Evolutionary conservation across 805 yeast genomes (phyloP).

Genomic region (Candida yuanshanica): DNA sequence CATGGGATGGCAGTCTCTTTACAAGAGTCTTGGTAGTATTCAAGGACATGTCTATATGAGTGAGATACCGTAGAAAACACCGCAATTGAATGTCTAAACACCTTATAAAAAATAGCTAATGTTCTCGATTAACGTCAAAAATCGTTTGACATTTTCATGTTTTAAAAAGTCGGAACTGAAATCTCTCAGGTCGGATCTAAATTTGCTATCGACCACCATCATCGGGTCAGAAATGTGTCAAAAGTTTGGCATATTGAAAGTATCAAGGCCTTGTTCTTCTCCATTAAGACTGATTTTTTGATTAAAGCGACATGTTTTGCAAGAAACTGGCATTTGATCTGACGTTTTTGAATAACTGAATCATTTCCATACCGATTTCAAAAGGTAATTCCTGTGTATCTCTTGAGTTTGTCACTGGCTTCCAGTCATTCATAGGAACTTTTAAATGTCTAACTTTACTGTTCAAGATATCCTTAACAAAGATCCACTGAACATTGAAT

Average conservation of each 20-base stretch:
- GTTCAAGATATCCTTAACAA: slow-evolving; percentile 47
- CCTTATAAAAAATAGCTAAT: not conserved
- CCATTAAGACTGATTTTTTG: not conserved
- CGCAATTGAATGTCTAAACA: not conserved
- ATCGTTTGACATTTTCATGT: not conserved
- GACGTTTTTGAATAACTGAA: slow-evolving; percentile 34
- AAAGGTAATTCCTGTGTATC: slow-evolving; percentile 56
- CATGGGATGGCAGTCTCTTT: not conserved
- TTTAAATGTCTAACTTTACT: slow-evolving; percentile 38
- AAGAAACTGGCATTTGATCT: slow-evolving; percentile 16
- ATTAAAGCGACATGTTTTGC: slow-evolving; percentile 2
- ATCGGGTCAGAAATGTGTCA: not conserved
- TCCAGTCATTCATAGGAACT: slow-evolving; percentile 39
- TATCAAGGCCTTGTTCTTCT: not conserved
- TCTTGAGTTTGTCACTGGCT: slow-evolving; percentile 52
- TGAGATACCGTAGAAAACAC: not conserved
- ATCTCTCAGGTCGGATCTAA: not conserved
- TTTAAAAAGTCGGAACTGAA: not conserved
- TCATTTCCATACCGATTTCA: slow-evolving; percentile 40
- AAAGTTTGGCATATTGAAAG: not conserved
- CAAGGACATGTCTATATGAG: not conserved
- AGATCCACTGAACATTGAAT: slow-evolving; percentile 49
- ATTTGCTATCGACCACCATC: too few relatives aligned
- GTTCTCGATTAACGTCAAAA: too few relatives aligned
- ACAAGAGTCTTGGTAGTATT: not conserved